phyloP scores from a whole-genome alignment of 495 filamentous ascomycete species.

The Cryomyces minteri region DNA sequence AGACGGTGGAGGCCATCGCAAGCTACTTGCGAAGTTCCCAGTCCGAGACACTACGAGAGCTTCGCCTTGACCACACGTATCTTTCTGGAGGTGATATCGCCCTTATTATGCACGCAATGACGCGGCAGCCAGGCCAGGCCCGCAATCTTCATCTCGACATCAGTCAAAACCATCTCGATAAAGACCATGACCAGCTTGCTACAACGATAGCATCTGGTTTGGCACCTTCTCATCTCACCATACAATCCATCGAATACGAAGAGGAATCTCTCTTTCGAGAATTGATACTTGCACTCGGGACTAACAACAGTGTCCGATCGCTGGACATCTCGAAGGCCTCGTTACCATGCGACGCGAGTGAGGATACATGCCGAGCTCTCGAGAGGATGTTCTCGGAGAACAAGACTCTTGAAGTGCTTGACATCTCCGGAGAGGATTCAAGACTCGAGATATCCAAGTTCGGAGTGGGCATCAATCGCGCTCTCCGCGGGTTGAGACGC shows the following conservation, averaged over 20 bases:
- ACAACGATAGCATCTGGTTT: conserved; percentile 42
- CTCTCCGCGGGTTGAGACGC: conserved; percentile 53
- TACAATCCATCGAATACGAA: conserved; percentile 76
- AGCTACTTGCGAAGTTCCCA: conserved; percentile 21
- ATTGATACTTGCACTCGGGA: conserved; percentile 50
- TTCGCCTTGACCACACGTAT: conserved; percentile 63
- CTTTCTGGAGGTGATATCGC: conserved; percentile 64
- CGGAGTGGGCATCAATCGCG: conserved; percentile 62
- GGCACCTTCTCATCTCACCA: conserved; percentile 53
- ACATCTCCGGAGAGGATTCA: conserved; percentile 79
- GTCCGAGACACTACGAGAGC: conserved; percentile 44
- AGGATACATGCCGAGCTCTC: conserved; percentile 55
- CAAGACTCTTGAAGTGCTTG: conserved; percentile 52
- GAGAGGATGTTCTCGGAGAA: conserved; percentile 65
- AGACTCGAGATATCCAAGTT: conserved; percentile 74
- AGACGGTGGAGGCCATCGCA: conserved; percentile 17
- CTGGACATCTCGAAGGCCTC: conserved; percentile 84
- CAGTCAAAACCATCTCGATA: conserved; percentile 66
- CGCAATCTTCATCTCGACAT: conserved; percentile 62
- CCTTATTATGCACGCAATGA: conserved; percentile 59
- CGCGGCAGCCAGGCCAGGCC: conserved; percentile 25
- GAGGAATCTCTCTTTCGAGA: conserved; percentile 58
- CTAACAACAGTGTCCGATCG: conserved; percentile 53
- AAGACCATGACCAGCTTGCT: conserved; percentile 48
- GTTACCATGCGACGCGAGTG: conserved; percentile 57